Conservation (phyloP, 495 filamentous ascomycete genomes). For the Elasticomyces elasticus region DNA sequence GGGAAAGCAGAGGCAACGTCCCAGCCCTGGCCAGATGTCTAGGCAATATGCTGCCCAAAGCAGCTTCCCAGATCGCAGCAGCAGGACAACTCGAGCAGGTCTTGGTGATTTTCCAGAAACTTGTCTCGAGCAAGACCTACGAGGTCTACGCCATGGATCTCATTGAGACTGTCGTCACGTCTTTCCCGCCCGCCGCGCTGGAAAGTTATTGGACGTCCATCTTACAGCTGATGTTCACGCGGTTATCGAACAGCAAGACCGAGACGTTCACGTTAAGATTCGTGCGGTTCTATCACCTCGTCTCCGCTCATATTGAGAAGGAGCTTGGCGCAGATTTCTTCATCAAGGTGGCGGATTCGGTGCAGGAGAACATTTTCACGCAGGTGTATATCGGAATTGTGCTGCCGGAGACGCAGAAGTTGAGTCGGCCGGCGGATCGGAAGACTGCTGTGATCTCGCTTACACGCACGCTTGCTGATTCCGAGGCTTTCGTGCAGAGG, state of each 20-base stretch:
- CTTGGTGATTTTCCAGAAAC: conserved; percentile 84
- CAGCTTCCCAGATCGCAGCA: conserved; percentile 55
- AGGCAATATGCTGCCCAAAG: conserved; percentile 71
- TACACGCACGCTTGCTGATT: conserved; percentile 79
- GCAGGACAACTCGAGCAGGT: conserved; percentile 71
- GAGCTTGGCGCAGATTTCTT: conserved; percentile 85
- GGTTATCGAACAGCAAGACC: conserved; percentile 66
- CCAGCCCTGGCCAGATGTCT: conserved; percentile 80
- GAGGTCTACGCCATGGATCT: conserved; percentile 83
- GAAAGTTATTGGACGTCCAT: conserved; percentile 71
- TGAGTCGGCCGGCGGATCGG: conserved; percentile 77
- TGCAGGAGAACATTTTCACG: conserved; percentile 72
- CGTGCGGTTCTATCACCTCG: conserved; percentile 82
- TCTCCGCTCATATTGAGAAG: conserved; percentile 63
- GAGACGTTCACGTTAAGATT: conserved; percentile 75
- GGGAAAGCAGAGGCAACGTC: conserved; percentile 87
- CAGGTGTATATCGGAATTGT: conserved; percentile 77
- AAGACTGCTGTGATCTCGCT: conserved; percentile 89
- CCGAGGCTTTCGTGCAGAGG: conserved; percentile 61
- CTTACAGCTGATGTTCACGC: conserved; percentile 69
- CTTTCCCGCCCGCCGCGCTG: conserved; percentile 62
- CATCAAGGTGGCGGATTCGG: conserved; percentile 64
- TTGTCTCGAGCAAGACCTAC: conserved; percentile 61
- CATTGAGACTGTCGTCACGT: conserved; percentile 63
- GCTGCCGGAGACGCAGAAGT: conserved; percentile 74